Evolutionary conservation across 1,139 yeast genomes (phyloP).

Genomic region (Pichia sp.): DNA sequence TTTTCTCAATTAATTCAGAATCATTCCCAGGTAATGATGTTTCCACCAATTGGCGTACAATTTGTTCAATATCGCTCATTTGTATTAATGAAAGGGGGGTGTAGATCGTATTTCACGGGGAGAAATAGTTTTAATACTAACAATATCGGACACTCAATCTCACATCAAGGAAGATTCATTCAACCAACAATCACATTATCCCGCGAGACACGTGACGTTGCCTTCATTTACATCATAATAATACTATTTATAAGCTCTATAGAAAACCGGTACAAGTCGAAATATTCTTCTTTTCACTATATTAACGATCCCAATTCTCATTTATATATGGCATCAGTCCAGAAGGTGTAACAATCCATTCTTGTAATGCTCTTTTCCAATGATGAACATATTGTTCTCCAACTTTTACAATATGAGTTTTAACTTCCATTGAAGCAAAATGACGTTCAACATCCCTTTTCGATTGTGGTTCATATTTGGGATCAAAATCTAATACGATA

Average conservation of each 20-base stretch:
- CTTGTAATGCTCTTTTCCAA: slow-evolving; percentile 24
- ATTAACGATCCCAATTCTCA: not conserved
- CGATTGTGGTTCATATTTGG: slow-evolving; percentile 12
- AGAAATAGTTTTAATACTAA: no score
- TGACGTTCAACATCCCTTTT: slow-evolving; percentile 6
- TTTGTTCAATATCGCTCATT: slow-evolving; percentile 20
- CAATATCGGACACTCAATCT: no score
- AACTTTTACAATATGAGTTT: slow-evolving; percentile 8
- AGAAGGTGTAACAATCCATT: slow-evolving; percentile 28
- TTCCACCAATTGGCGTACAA: slow-evolving; percentile 34
- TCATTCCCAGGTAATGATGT: slow-evolving; percentile 54
- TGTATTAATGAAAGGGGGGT: no score
- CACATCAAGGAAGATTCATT: no score
- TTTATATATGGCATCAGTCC: slow-evolving; percentile 24
- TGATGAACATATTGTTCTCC: slow-evolving; percentile 11
- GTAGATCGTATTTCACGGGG: no score
- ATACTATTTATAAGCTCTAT: no score
- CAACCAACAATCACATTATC: no score
- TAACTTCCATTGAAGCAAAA: slow-evolving; percentile 8
- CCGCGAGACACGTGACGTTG: no score
- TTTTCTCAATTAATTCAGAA: not conserved
- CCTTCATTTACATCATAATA: no score
- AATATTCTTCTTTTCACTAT: not conserved
- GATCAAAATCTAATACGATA: slow-evolving; percentile 21
- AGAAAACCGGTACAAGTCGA: no score